Conservation (phyloP, 305 asterid genomes). For the Ilex paraguariensis region DNA sequence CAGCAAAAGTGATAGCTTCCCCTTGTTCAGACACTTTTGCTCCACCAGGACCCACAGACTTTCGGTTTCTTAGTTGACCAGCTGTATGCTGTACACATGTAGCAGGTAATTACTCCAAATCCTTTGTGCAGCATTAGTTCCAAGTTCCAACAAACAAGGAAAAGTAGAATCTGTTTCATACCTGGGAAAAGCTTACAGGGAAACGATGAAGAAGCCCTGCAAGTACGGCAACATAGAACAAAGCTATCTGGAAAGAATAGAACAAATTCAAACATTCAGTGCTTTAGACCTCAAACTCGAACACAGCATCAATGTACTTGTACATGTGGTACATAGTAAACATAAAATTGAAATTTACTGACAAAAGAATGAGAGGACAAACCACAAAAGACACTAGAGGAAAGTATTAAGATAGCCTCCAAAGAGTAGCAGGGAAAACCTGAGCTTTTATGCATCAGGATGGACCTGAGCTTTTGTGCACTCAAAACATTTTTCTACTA, state of each 20-base stretch:
- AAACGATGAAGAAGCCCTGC: conserved; percentile 95
- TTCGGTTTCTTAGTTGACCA: conserved; percentile 87
- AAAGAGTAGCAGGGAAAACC: no score
- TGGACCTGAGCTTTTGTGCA: no score
- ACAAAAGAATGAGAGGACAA: not conserved
- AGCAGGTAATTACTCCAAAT: conserved; percentile 16
- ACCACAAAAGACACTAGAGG: not conserved
- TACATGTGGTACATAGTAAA: not conserved
- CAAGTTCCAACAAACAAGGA: conserved; percentile 11
- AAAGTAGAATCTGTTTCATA: conserved; percentile 20
- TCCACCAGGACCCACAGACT: conserved; percentile 72
- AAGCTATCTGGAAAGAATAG: conserved; percentile 62
- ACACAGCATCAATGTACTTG: not conserved
- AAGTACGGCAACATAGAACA: conserved; percentile 85
- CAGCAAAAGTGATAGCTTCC: conserved; percentile 78
- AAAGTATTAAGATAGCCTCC: no score
- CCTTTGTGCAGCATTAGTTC: conserved; percentile 12
- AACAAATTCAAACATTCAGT: conserved; percentile 13
- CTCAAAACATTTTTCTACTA: no score
- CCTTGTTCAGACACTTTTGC: conserved; percentile 81
- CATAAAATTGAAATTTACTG: not conserved
- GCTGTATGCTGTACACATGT: conserved; percentile 56
- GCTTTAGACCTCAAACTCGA: no score
- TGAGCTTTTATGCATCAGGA: no score
- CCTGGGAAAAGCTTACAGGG: conserved; percentile 92